phyloP scores from a whole-genome alignment of 805 yeast genomes.

The Tetrapisispora pingtungensis region DNA sequence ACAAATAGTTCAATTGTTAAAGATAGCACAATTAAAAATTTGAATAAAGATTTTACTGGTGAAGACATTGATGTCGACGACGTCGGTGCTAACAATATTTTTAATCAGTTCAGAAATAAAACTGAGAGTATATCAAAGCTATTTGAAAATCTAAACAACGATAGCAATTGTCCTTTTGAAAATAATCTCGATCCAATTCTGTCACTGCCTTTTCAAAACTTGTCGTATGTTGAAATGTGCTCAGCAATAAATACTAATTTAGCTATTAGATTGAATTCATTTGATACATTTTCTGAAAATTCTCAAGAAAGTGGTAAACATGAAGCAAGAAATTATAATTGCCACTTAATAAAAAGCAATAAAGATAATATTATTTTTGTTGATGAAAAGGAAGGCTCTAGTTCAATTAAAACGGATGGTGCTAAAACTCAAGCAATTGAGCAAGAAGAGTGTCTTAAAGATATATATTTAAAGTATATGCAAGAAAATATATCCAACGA shows the following conservation, averaged over 20 bases:
- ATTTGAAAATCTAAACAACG: background rate
- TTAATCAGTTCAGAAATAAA: background rate
- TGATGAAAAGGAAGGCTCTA: too few relatives aligned
- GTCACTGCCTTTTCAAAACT: constrained; percentile 1
- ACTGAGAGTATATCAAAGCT: background rate
- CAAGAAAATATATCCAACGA: background rate
- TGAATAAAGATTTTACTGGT: background rate
- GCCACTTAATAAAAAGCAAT: too few relatives aligned
- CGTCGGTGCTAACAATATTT: background rate
- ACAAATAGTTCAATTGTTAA: background rate
- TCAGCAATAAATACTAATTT: background rate
- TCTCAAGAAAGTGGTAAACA: too few relatives aligned
- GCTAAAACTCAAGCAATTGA: background rate
- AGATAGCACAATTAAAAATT: background rate
- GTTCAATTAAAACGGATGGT: background rate
- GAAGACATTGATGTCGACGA: background rate
- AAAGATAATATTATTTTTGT: background rate
- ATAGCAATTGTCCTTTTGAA: constrained; percentile 6
- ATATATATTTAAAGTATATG: background rate
- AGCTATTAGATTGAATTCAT: background rate
- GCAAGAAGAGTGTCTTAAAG: background rate
- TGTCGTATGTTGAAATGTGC: constrained; percentile 1
- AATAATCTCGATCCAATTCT: background rate
- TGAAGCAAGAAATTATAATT: too few relatives aligned
- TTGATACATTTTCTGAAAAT: background rate